phyloP scores from a whole-genome alignment of 169 alveolate genomes.

The Plasmodium inui region DNA sequence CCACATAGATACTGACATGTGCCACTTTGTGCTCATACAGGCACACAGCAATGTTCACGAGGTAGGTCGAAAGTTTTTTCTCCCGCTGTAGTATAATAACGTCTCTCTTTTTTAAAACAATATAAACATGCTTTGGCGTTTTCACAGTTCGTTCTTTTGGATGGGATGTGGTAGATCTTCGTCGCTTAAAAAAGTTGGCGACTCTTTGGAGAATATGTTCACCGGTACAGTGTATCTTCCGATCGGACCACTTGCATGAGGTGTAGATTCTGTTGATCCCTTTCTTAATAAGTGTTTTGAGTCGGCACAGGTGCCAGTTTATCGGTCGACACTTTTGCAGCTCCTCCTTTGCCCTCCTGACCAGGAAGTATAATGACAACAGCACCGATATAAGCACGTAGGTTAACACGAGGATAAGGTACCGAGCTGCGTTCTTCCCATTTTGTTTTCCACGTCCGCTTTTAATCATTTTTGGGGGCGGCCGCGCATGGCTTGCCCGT shows the following conservation, averaged over 20 bases:
- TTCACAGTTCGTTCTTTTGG: conserved; percentile 1
- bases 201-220: not conserved
- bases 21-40: conserved; percentile 21
- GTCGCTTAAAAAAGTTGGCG: not conserved
- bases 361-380: conserved; percentile 9
- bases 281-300: not conserved
- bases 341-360: not conserved
- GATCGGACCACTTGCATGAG: not conserved
- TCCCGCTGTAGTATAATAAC: conserved; percentile 10
- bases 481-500: not conserved
- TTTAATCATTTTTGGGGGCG: conserved; percentile 3
- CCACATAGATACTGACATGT: conserved; percentile 27
- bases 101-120: conserved; percentile 40
- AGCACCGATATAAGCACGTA: conserved; percentile 13
- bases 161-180: not conserved
- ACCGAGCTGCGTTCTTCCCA: conserved; percentile 10
- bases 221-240: not conserved
- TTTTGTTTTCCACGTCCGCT: not conserved
- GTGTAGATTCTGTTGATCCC: not conserved
- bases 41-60: conserved; percentile 14
- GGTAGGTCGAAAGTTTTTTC: conserved; percentile 13
- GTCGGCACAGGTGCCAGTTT: not conserved
- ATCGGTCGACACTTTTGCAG: not conserved
- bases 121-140: conserved; percentile 52
- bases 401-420: not conserved